These are phyloP conservation scores for Leishmania guyanensis DNA, from an alignment of 208 protist species.

Conservation along the genomic window DNA sequence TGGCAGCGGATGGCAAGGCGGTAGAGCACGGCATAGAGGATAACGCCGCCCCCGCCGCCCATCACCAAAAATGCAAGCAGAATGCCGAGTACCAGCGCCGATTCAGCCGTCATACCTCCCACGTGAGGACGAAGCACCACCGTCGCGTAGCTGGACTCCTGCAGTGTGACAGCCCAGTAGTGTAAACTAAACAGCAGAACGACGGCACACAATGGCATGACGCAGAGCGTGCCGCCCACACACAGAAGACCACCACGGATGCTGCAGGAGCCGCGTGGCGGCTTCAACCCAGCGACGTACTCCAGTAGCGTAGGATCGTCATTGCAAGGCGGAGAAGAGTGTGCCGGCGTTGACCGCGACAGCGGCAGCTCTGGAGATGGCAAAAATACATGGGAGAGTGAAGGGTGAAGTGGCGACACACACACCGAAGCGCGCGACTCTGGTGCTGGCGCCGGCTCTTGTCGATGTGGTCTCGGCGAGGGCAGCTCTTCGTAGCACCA, in stretches of 20 bases:
- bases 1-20: slow-evolving; percentile 21
- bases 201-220: slow-evolving; percentile 24
- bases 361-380: background rate
- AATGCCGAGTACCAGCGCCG: slow-evolving; percentile 24
- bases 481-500: background rate
- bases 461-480: background rate
- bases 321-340: background rate
- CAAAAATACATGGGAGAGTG: background rate
- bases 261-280: background rate
- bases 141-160: slow-evolving; percentile 9
- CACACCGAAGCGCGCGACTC: background rate
- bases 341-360: background rate
- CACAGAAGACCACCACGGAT: slow-evolving; percentile 5
- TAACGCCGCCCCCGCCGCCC: slow-evolving; percentile 10
- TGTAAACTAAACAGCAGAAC: slow-evolving; percentile 45
- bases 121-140: background rate
- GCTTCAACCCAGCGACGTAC: slow-evolving; percentile 15
- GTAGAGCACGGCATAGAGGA: slow-evolving; percentile 17
- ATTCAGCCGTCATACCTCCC: slow-evolving; percentile 25
- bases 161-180: slow-evolving; percentile 38
- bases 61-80: slow-evolving; percentile 16
- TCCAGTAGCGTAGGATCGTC: slow-evolving; percentile 1
- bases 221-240: slow-evolving; percentile 12
- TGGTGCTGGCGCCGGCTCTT: background rate
- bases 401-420: slow-evolving; percentile 4